phyloP scores from a whole-genome alignment of 495 filamentous ascomycete species.

The Penicillium robsamsonii region DNA sequence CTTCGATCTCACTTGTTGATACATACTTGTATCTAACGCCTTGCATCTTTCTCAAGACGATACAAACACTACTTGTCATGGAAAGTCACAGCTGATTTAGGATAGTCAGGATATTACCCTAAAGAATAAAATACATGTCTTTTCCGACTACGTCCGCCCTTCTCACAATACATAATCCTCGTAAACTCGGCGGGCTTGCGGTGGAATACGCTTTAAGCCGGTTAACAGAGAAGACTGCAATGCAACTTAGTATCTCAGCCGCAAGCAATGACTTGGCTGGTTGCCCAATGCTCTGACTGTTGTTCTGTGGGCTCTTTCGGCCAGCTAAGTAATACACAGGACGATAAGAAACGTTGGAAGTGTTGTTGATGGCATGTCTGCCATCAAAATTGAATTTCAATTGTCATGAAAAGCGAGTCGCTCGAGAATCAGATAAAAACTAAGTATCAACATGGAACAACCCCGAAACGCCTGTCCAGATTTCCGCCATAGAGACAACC shows the following conservation, averaged over 20 bases:
- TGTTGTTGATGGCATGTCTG: neutral
- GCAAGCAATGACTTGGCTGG: neutral
- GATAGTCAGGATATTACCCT: conserved; percentile 1
- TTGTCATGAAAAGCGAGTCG: conserved; percentile 15
- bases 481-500: conserved; percentile 13
- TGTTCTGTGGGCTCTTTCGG: neutral
- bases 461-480: conserved; percentile 23
- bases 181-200: neutral
- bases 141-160: neutral
- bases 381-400: neutral
- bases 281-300: neutral
- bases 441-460: conserved; percentile 13
- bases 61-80: conserved; percentile 16
- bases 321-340: neutral
- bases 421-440: conserved; percentile 14
- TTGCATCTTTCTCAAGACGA: conserved; percentile 29
- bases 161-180: neutral
- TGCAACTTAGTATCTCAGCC: neutral
- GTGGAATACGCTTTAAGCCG: neutral
- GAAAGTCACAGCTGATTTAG: neutral
- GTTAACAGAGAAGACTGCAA: neutral
- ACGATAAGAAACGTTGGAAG: neutral
- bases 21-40: conserved; percentile 18
- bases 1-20: conserved; percentile 27
- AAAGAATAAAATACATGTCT: neutral